Conservation (phyloP, 2,329 filamentous ascomycete genomes). For the Trichophyton mentagrophytes region DNA sequence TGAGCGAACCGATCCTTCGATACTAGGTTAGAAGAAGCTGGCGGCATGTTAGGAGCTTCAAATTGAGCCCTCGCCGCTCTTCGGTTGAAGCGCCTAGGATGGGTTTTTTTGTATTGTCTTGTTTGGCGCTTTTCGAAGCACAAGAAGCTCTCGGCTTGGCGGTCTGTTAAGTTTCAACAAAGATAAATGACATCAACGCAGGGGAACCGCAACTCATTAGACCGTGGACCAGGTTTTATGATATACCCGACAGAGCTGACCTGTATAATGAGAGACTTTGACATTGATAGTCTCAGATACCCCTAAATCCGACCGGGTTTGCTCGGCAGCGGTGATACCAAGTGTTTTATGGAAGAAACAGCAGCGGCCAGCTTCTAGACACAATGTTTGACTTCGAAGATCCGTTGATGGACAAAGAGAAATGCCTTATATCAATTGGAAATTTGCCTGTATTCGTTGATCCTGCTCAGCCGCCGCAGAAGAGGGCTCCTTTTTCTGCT, state of each 20-base stretch:
- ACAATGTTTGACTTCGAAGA: constrained; percentile 35
- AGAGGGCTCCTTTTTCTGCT: constrained; percentile 62
- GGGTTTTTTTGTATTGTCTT: not conserved
- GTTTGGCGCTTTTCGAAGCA: not conserved
- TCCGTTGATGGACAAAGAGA: constrained; percentile 33
- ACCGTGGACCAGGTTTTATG: not conserved
- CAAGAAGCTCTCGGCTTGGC: not conserved
- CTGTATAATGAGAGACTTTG: not conserved
- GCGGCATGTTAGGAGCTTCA: constrained; percentile 22
- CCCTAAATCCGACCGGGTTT: not conserved
- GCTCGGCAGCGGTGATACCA: not conserved
- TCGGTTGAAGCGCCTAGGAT: not conserved
- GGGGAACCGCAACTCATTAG: not conserved
- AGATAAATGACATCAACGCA: not conserved
- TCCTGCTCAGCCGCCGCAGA: constrained; percentile 54
- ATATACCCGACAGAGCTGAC: not conserved
- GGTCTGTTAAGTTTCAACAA: not conserved
- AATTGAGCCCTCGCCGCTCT: not conserved
- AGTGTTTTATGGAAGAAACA: not conserved
- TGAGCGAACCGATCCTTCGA: constrained; percentile 56
- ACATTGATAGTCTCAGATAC: not conserved
- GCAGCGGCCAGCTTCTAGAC: not conserved
- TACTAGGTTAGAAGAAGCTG: constrained; percentile 29
- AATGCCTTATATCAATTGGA: constrained; percentile 62
- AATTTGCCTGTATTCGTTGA: constrained; percentile 56